Base-by-base conservation (phyloP, 2,329 filamentous ascomycete species). In the Pseudocercospora eumusae region DNA sequence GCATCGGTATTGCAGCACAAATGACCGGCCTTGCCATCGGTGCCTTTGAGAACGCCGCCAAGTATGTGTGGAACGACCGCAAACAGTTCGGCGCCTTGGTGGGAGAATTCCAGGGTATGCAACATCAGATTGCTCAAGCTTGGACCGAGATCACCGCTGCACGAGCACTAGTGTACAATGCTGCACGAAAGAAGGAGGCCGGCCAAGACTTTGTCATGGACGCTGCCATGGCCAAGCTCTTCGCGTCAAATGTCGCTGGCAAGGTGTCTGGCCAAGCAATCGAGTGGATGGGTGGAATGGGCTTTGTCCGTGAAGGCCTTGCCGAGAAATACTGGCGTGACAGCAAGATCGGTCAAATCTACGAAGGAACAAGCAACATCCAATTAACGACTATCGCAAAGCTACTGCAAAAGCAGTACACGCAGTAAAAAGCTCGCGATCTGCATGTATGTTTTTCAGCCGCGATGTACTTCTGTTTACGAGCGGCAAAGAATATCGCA, bases 281-380 rank as follows among this genome's bases (percentile, higher is more conserved):
- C 27, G 95, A 99, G 80, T 99, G 95, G 95, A 98, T 98, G 93
- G 95, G 95, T 53, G 95, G 95, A 47, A 98, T 99, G 95, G 95
- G 95, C 50, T 99, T 99, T 72, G 95, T 99, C 15, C 83, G 95
- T 49, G 95, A 99, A 77, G 95, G 95, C 0, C 87, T 96, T 62
- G 95, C 95, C 0, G 95, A 99, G 86, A 99, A 99, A 86, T 97
- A 89, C 81, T 99, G 89, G 84, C 84, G 95, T 52, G 95, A 99
- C 77, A 95, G 90, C 83, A 99, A 98, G 88, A 99, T 99, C 73
- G 95, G 95, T 9, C 92, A 92, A 67, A 98, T 71, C 40, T 72
- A 71, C 42, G 93, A 97, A 81, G 95, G 95, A 31, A 93, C 90
- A 59, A 92, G 88, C 75, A 89, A 89, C 70, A 88, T 89, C 67